These are phyloP conservation scores for Lepidium sativum DNA, from an alignment of 345 rosid genomes.

Conservation along the genomic window DNA sequence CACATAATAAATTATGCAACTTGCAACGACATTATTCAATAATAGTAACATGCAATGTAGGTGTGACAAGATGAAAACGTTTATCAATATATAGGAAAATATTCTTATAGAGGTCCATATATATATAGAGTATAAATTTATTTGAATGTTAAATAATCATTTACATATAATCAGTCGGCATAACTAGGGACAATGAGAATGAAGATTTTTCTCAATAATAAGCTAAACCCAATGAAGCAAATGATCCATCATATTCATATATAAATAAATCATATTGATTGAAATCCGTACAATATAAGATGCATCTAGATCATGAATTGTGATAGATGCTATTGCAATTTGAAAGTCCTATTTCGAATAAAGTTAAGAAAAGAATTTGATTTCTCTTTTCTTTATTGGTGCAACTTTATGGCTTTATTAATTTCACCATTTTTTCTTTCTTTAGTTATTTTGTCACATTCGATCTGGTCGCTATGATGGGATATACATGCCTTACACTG, in stretches of 20 bases:
- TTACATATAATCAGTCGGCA: neutral
- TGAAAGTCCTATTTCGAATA: constrained; percentile 27
- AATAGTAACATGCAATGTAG: neutral
- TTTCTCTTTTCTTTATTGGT: neutral
- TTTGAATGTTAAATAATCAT: neutral
- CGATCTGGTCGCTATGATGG: constrained; percentile 29
- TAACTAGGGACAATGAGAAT: neutral
- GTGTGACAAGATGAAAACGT: neutral
- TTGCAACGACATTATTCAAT: neutral
- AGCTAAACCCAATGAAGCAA: neutral
- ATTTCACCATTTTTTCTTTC: constrained; percentile 3
- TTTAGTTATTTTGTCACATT: constrained; percentile 27
- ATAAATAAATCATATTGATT: neutral
- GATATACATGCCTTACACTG: constrained; percentile 26
- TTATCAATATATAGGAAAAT: neutral
- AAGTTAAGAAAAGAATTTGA: neutral
- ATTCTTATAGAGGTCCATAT: too few relatives aligned
- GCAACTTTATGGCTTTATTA: constrained; percentile 29
- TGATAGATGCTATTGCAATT: constrained; percentile 11
- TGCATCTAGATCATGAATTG: constrained; percentile 17
- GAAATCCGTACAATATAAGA: neutral
- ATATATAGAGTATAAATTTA: neutral
- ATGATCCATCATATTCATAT: neutral
- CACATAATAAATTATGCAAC: neutral
- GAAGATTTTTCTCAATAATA: neutral